These are phyloP conservation scores for Andrographis paniculata DNA, from an alignment of 305 asterid species.

Conservation along the genomic window DNA sequence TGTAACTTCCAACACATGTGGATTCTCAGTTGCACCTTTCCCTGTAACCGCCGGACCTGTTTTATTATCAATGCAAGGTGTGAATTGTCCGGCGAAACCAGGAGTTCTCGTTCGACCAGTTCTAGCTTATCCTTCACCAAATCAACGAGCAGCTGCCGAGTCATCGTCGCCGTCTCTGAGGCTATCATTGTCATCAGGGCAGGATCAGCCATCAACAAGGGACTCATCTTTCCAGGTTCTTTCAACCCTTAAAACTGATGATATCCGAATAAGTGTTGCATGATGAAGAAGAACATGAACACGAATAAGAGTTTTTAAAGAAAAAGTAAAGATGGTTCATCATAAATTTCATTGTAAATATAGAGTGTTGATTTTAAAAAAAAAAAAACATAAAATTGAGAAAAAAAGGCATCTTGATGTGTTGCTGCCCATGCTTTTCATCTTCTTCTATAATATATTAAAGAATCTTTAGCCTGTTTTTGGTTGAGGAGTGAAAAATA, in stretches of 20 bases:
- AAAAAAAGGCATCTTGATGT: not conserved
- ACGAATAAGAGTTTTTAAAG: slow-evolving; percentile 7
- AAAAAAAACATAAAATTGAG: slow-evolving; percentile 10
- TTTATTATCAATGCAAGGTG: slow-evolving; percentile 33
- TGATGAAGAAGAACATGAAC: too few relatives aligned
- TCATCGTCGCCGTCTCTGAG: slow-evolving; percentile 33
- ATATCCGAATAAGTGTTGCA: slow-evolving; percentile 30
- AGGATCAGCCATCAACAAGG: slow-evolving; percentile 23
- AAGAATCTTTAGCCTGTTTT: too few relatives aligned
- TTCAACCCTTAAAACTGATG: slow-evolving; percentile 30
- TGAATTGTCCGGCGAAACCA: slow-evolving; percentile 27
- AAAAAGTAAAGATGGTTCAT: too few relatives aligned
- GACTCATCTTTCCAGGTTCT: slow-evolving; percentile 20
- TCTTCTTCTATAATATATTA: too few relatives aligned
- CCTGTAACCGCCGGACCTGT: not conserved
- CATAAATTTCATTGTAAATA: not conserved
- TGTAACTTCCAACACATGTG: slow-evolving; percentile 24
- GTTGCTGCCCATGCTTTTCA: too few relatives aligned
- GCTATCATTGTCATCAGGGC: slow-evolving; percentile 33
- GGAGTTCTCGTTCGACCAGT: slow-evolving; percentile 21
- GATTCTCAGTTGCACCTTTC: slow-evolving; percentile 29
- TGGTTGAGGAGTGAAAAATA: too few relatives aligned
- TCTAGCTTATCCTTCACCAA: slow-evolving; percentile 22
- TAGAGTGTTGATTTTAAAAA: slow-evolving; percentile 4
- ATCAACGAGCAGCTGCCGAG: slow-evolving; percentile 9